phyloP scores from a whole-genome alignment of 2,329 filamentous ascomycete genomes.

The Cylindrodendrum hubeiense region DNA sequence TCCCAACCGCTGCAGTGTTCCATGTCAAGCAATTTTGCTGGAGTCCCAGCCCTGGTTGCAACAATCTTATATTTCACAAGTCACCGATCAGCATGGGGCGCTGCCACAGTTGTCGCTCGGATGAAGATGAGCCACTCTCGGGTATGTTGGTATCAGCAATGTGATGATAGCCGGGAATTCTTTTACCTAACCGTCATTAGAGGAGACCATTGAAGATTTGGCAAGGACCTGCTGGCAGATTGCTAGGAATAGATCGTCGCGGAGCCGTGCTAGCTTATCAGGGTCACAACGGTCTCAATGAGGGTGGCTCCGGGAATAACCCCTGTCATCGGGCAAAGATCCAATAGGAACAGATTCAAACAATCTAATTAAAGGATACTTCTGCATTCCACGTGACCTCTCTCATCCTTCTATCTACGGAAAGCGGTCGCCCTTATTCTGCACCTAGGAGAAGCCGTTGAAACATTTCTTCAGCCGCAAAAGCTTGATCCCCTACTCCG shows the following conservation, averaged over 20 bases:
- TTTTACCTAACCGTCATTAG: not conserved
- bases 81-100: constrained; percentile 23
- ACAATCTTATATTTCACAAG: constrained; percentile 17
- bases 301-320: not conserved
- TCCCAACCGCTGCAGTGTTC: constrained; percentile 3
- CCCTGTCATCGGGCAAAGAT: not conserved
- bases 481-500: not conserved
- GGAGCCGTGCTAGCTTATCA: not conserved
- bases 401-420: not conserved
- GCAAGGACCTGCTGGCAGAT: constrained; percentile 9
- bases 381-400: not conserved
- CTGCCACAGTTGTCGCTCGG: constrained; percentile 15
- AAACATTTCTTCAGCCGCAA: not conserved
- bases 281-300: not conserved
- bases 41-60: constrained; percentile 16
- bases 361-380: not conserved
- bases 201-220: constrained; percentile 6
- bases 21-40: constrained; percentile 19
- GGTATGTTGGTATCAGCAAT: not conserved
- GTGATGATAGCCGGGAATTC: not conserved
- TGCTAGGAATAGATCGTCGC: not conserved
- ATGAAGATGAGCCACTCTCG: constrained; percentile 1
- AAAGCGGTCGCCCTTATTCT: not conserved
- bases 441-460: not conserved
- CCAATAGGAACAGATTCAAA: not conserved